Conservation (phyloP, 345 rosid genomes). For the Gossypium herbaceum region DNA sequence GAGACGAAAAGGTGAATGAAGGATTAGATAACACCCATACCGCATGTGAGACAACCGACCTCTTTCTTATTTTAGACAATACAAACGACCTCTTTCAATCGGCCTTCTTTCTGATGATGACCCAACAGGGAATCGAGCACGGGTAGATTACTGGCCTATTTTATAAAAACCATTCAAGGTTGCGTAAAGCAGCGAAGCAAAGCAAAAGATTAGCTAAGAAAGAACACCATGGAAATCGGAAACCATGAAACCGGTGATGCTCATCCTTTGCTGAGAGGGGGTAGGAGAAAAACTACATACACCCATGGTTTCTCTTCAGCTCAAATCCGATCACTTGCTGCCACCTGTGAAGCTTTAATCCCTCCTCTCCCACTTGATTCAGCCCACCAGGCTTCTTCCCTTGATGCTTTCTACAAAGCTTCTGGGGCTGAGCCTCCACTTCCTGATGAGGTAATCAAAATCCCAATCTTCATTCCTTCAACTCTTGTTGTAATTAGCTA, state of each 20-base stretch:
- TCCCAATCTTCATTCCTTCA: background rate
- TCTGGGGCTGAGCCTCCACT: slow-evolving; percentile 58
- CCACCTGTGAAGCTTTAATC: slow-evolving; percentile 55
- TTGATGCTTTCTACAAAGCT: slow-evolving; percentile 36
- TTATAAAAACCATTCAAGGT: too few relatives aligned
- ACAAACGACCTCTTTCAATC: too few relatives aligned
- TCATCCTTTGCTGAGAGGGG: slow-evolving; percentile 55
- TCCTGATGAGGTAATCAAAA: slow-evolving; percentile 52
- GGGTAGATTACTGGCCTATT: too few relatives aligned
- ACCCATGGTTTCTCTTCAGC: slow-evolving; percentile 62
- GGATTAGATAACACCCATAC: too few relatives aligned
- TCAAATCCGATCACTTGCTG: slow-evolving; percentile 61
- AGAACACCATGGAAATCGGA: slow-evolving; percentile 12
- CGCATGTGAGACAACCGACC: too few relatives aligned
- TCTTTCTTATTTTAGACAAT: too few relatives aligned
- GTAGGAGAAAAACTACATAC: slow-evolving; percentile 24
- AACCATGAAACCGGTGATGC: slow-evolving; percentile 5
- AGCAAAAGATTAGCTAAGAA: too few relatives aligned
- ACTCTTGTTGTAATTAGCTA: background rate
- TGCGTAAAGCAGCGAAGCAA: too few relatives aligned
- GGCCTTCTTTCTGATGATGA: too few relatives aligned
- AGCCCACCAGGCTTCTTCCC: slow-evolving; percentile 33
- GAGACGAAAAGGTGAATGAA: too few relatives aligned
- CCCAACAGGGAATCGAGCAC: too few relatives aligned
- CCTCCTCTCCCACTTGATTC: slow-evolving; percentile 44